A percentile compares a stretch with the other conserved stretches of the same genome.
These are phyloP conservation scores for Capronia coronata DNA, from an alignment of 2,329 filamentous ascomycete species.

Conservation along the genomic window DNA sequence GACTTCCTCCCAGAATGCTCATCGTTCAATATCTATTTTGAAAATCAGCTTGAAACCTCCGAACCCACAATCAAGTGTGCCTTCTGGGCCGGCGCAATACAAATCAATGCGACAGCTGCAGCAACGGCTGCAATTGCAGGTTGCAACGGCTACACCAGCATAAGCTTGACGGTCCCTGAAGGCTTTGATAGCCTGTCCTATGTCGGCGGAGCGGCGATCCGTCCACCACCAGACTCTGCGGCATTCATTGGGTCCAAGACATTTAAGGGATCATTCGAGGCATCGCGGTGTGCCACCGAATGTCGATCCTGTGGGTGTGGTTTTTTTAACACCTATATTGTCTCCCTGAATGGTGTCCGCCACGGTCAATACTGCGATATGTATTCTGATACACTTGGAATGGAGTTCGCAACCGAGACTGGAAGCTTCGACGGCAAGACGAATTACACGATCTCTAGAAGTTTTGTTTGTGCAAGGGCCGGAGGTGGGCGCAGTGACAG, in stretches of 20 bases:
- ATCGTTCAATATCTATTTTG: constrained; percentile 24
- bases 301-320: constrained; percentile 9
- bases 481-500: constrained; percentile 8
- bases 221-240: constrained; percentile 11
- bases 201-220: constrained; percentile 12
- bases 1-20: constrained; percentile 19
- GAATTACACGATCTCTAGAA: constrained; percentile 15
- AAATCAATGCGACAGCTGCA: constrained; percentile 1
- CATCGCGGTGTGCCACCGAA: constrained; percentile 14
- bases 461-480: constrained; percentile 12
- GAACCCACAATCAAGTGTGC: constrained; percentile 16
- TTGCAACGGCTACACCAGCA: constrained; percentile 23
- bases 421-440: constrained; percentile 11
- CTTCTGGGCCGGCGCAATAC: constrained; percentile 20
- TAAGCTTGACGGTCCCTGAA: constrained; percentile 7
- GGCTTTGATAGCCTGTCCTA: constrained; percentile 18
- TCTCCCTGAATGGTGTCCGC: constrained; percentile 14
- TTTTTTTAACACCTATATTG: constrained; percentile 24
- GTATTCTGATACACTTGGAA: constrained; percentile 11
- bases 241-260: constrained; percentile 18
- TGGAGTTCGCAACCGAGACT: constrained; percentile 12
- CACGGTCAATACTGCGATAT: constrained; percentile 23
- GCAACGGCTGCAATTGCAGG: constrained; percentile 18
- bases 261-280: constrained; percentile 18
- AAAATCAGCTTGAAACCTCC: constrained; percentile 11